Evolutionary conservation across 805 yeast genomes (phyloP).

Genomic region (Cyberlindnera meyerae): DNA sequence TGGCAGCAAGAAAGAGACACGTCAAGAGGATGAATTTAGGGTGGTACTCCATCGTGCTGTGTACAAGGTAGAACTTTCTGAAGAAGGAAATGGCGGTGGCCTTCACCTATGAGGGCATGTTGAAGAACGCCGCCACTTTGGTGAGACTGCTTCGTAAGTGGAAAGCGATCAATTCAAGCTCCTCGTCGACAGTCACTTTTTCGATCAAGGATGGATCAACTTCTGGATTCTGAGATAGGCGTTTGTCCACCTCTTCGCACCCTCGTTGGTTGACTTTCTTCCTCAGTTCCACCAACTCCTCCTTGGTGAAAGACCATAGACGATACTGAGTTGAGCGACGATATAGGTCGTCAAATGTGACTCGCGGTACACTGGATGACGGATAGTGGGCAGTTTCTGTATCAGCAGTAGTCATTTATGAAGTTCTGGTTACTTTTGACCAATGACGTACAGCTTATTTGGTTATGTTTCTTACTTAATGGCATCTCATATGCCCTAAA

Average conservation of each 20-base stretch:
- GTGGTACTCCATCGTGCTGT: conserved; percentile 82
- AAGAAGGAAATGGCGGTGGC: conserved; percentile 84
- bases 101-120: conserved; percentile 79
- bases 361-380: conserved; percentile 29
- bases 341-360: conserved; percentile 81
- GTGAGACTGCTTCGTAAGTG: conserved; percentile 63
- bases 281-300: conserved; percentile 48
- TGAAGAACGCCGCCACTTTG: conserved; percentile 65
- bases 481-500: too few species aligned
- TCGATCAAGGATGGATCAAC: conserved; percentile 30
- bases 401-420: too few species aligned
- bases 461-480: too few species aligned
- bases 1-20: conserved; percentile 85
- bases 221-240: conserved; percentile 28
- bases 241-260: conserved; percentile 27
- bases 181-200: conserved; percentile 62
- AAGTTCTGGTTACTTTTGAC: too few species aligned
- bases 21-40: conserved; percentile 81
- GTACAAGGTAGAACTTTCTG: conserved; percentile 70
- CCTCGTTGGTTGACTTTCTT: conserved; percentile 54
- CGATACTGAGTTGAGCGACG: conserved; percentile 81
- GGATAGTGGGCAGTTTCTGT: too few species aligned
- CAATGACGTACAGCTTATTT: too few species aligned
- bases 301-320: conserved; percentile 75
- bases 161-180: conserved; percentile 57